Conservation (phyloP, 2,329 filamentous ascomycete species). For the Trichophyton equinum region DNA sequence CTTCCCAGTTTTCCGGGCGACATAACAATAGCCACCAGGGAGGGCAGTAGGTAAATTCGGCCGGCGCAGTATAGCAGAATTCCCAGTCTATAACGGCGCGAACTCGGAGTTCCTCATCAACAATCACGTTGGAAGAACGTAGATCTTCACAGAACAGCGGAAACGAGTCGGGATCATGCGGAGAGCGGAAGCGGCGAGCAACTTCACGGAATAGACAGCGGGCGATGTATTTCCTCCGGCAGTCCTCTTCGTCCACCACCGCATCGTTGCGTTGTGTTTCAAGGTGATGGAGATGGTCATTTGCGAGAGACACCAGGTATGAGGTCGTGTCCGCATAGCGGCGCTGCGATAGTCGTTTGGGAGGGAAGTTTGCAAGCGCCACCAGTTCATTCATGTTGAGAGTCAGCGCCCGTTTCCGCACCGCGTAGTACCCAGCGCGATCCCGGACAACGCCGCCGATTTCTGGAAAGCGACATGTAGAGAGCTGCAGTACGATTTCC, state of each 20-base stretch:
- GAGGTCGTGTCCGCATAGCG: conserved; percentile 2
- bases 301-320: conserved; percentile 9
- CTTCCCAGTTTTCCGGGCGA: conserved; percentile 13
- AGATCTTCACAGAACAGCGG: conserved; percentile 22
- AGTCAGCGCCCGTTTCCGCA: conserved; percentile 8
- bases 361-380: conserved; percentile 9
- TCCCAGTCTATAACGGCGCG: conserved; percentile 21
- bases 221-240: conserved; percentile 34
- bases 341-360: not conserved
- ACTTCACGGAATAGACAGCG: conserved; percentile 32
- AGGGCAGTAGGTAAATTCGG: conserved; percentile 13
- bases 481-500: conserved; percentile 12
- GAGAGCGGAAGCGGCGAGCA: conserved; percentile 13
- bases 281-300: conserved; percentile 19
- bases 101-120: conserved; percentile 16
- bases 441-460: conserved; percentile 12
- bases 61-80: conserved; percentile 16
- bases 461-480: conserved; percentile 11
- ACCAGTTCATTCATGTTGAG: conserved; percentile 13
- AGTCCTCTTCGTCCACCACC: conserved; percentile 28
- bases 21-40: conserved; percentile 16
- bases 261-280: conserved; percentile 33
- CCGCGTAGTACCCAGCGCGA: not conserved
- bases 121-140: conserved; percentile 19
- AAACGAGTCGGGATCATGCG: conserved; percentile 19